phyloP scores from a whole-genome alignment of 148 eudicot genomes.

The Polygonum aviculare region DNA sequence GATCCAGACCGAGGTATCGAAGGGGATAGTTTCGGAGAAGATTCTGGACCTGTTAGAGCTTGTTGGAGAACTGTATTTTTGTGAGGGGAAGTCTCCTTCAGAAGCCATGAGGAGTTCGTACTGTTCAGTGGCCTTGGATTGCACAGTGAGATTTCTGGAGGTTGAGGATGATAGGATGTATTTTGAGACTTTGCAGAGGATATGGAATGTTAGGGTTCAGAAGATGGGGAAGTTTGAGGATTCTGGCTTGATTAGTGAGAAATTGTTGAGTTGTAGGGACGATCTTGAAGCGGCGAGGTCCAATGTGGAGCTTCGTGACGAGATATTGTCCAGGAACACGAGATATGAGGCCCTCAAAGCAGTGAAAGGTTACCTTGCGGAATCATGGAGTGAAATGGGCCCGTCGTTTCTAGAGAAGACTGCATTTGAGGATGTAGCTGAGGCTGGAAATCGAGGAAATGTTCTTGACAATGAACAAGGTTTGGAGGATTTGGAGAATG shows the following conservation, averaged over 20 bases:
- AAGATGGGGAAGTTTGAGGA: conserved; percentile 17
- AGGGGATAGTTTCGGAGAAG: conserved; percentile 22
- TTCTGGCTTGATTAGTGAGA: conserved; percentile 40
- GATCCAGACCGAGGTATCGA: conserved; percentile 33
- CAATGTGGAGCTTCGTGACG: conserved; percentile 16
- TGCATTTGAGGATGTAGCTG: conserved; percentile 10
- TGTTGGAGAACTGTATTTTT: conserved; percentile 33
- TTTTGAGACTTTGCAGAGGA: conserved; percentile 36
- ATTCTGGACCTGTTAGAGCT: conserved; percentile 38
- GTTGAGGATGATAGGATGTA: conserved; percentile 22
- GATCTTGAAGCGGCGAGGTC: conserved; percentile 45
- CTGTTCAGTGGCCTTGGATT: conserved; percentile 55
- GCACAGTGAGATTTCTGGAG: conserved; percentile 39
- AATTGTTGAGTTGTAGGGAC: conserved; percentile 30
- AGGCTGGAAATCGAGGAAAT: neutral
- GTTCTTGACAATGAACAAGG: neutral
- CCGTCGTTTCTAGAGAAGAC: conserved; percentile 51
- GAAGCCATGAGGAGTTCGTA: conserved; percentile 49
- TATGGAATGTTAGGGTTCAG: conserved; percentile 55
- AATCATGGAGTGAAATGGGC: conserved; percentile 45
- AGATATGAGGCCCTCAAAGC: conserved; percentile 41
- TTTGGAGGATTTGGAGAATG: neutral
- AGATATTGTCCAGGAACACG: conserved; percentile 26
- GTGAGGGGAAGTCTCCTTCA: conserved; percentile 16
- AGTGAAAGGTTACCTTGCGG: conserved; percentile 34